Base-by-base conservation (phyloP, 495 filamentous ascomycete genomes). In the Terfezia claveryi region DNA sequence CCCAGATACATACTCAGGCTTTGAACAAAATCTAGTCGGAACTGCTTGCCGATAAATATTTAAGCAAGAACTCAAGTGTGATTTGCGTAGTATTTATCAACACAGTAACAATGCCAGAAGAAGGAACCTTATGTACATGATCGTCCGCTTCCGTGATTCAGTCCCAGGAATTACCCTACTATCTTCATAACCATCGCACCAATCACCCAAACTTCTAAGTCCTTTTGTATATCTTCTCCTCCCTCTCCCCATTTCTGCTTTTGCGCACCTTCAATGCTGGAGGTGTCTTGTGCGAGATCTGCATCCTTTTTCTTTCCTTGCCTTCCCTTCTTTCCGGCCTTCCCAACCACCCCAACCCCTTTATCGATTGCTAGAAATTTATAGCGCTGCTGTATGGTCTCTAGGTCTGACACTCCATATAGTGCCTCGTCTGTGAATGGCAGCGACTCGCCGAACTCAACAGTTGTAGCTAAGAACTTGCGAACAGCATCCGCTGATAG, bases 171-270 rank as follows among this genome's bases (percentile, higher is more conserved):
- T 20, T 20, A 20, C 20, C 11, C 76, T 9, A 76, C 69, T 27
- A 80, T 79, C 52, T 82, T 73, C 62, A 91, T 64, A 8, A 85
- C 85, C 74, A 93, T 86, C 23, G 75, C 71, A 27, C 81, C 82
- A 37, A 91, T 53, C 14, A 83, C 67, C 27, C 79, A 63, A 23
- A 74, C 64, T 65, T 87, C 83, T 44, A 82, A 67, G 58, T 76
- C 73, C 53, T 64, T 72, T 52, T 66, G 70, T 57, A 69, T 71
- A 20, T 58, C 51, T 23, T 57, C 37, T 32, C 54, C 37, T 27
- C 55, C 36, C 51, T 58, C 53, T 20, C 55, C 58, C 55, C n/a
- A 59, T 62, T n/a, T 41, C 57, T 50, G 52, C 55, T 49, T 68
- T 61, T 71, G 68, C 36, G 54, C 59, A 27, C 68, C 20, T 20